These are phyloP conservation scores for Stephania japonica DNA, from an alignment of 164 flowering plant genomes.

Conservation along the genomic window DNA sequence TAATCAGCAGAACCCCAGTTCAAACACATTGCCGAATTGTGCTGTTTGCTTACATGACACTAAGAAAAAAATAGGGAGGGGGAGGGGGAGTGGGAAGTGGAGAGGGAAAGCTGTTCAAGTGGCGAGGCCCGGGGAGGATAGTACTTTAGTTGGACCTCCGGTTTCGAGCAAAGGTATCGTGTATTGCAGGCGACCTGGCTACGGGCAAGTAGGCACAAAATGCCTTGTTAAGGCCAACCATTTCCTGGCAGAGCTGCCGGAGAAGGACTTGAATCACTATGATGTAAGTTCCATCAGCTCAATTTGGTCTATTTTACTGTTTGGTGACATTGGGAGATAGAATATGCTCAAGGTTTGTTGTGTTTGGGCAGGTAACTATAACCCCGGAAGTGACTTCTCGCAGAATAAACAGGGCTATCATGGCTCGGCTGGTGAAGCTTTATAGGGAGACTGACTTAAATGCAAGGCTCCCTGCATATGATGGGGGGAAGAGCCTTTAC, in stretches of 20 bases:
- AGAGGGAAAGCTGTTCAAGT: conserved; percentile 22
- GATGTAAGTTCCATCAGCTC: conserved; percentile 10
- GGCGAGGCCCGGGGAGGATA: conserved; percentile 16
- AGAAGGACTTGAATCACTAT: conserved; percentile 16
- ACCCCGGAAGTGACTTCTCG: conserved; percentile 31
- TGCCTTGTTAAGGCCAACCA: conserved; percentile 20
- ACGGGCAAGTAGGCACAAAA: conserved; percentile 10
- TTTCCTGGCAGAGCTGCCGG: conserved; percentile 15
- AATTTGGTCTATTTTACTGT: not conserved
- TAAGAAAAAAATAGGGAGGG: conserved; percentile 24
- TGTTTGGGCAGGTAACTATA: conserved; percentile 35
- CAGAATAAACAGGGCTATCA: conserved; percentile 14
- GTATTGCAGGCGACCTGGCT: conserved; percentile 19
- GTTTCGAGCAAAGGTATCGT: conserved; percentile 25
- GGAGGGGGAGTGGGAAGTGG: conserved; percentile 28
- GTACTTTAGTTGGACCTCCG: conserved; percentile 16
- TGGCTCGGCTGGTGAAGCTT: conserved; percentile 17
- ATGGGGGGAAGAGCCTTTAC: conserved; percentile 18
- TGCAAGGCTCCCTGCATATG: conserved; percentile 18
- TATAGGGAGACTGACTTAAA: conserved; percentile 17
- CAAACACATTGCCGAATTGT: conserved; percentile 8
- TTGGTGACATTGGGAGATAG: not conserved
- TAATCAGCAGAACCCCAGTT: conserved; percentile 21
- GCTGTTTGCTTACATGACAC: conserved; percentile 18
- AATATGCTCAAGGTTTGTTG: not conserved